Evolutionary conservation across 257 asterid species (phyloP).

Genomic region (Solanum pimpinellifolium): DNA sequence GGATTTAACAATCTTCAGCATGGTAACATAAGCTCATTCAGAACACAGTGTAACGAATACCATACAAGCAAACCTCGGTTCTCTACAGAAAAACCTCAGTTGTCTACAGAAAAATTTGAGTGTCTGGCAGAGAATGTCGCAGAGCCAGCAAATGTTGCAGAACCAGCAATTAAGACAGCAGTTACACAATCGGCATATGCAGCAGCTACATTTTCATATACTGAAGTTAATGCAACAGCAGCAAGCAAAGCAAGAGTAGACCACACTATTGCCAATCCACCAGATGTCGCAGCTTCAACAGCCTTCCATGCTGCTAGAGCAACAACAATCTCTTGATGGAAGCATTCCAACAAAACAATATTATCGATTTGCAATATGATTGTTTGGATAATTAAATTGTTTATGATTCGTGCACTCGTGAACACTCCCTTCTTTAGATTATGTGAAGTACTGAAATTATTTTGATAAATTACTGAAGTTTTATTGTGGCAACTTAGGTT

Average conservation of each 20-base stretch:
- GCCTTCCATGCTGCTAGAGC: neutral
- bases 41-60: constrained; percentile 43
- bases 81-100: constrained; percentile 36
- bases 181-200: too few species aligned
- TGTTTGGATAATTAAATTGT: too few species aligned
- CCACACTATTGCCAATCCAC: constrained; percentile 34
- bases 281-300: constrained; percentile 57
- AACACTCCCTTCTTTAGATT: too few species aligned
- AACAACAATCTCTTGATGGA: too few species aligned
- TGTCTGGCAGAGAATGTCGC: neutral
- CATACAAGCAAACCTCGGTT: constrained; percentile 43
- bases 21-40: constrained; percentile 41
- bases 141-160: too few species aligned
- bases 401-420: too few species aligned
- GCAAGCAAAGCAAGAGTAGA: constrained; percentile 47
- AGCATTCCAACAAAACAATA: neutral
- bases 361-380: too few species aligned
- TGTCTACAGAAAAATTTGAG: constrained; percentile 23
- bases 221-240: constrained; percentile 47
- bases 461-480: too few species aligned
- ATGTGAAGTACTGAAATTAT: too few species aligned
- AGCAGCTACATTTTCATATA: too few species aligned
- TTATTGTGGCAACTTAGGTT: too few species aligned
- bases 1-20: constrained; percentile 51
- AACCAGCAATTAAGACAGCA: too few species aligned